These are phyloP conservation scores for Fomitopsis pinicola DNA, from an alignment of 1,284 basidiomycete genomes.

Conservation along the genomic window DNA sequence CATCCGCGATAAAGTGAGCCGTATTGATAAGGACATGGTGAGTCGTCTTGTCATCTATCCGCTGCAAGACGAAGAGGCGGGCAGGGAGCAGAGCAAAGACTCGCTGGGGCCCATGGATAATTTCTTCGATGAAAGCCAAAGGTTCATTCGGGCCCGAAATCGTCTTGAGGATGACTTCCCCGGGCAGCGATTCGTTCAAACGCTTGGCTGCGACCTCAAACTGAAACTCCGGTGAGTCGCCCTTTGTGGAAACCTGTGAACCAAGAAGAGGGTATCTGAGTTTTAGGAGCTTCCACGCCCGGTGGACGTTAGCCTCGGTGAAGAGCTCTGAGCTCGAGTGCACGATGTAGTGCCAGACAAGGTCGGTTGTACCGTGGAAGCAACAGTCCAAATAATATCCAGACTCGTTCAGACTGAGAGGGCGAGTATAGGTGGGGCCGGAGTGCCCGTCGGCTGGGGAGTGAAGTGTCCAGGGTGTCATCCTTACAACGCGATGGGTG, in stretches of 20 bases:
- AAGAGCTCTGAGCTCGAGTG: conserved; percentile 21
- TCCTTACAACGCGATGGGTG: neutral
- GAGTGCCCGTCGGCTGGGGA: neutral
- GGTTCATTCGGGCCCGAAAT: conserved; percentile 31
- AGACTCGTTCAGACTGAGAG: conserved; percentile 38
- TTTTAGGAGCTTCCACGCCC: conserved; percentile 42
- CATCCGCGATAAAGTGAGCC: conserved; percentile 47
- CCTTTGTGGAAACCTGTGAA: conserved; percentile 30
- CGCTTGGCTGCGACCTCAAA: conserved; percentile 36
- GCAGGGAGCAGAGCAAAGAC: conserved; percentile 13
- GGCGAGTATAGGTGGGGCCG: conserved; percentile 23
- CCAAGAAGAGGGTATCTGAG: conserved; percentile 44
- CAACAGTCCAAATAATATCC: conserved; percentile 41
- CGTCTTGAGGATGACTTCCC: conserved; percentile 32
- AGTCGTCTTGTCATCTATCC: conserved; percentile 14
- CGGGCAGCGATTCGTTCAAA: conserved; percentile 24
- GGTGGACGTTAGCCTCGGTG: conserved; percentile 28
- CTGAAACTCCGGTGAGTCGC: conserved; percentile 23
- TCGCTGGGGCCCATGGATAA: conserved; percentile 10
- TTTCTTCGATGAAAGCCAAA: conserved; percentile 7
- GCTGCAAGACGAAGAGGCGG: conserved; percentile 12
- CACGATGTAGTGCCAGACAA: conserved; percentile 33
- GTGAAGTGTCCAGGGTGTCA: neutral
- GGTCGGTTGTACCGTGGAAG: conserved; percentile 43
- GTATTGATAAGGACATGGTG: conserved; percentile 40